phyloP scores from a whole-genome alignment of 352 stramenopile species.

The Phytopythium cucurbitacearum region DNA sequence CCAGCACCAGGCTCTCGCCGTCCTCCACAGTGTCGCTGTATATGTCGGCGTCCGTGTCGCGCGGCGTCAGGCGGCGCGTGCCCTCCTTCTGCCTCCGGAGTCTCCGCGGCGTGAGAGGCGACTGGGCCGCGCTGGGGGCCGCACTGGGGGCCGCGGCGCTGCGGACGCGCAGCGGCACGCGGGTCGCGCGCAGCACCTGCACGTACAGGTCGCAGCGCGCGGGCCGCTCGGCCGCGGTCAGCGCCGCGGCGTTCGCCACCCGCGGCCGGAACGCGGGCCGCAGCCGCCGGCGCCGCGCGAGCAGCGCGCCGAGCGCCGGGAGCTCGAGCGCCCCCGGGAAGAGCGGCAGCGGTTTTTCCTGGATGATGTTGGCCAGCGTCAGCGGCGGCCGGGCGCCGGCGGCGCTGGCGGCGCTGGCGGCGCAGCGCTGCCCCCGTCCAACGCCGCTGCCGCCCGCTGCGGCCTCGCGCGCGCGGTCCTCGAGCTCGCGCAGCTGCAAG shows the following conservation, averaged over 20 bases:
- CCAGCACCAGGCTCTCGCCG: slow-evolving; percentile 55
- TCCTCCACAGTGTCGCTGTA: background rate
- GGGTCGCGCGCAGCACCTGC: slow-evolving; percentile 75
- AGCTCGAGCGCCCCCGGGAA: slow-evolving; percentile 68
- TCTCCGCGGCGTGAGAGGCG: slow-evolving; percentile 2
- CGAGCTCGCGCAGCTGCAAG: slow-evolving; percentile 61
- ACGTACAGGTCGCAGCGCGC: slow-evolving; percentile 73
- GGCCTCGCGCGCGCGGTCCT: slow-evolving; percentile 42
- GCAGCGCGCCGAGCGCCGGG: slow-evolving; percentile 43
- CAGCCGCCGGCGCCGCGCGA: slow-evolving; percentile 47
- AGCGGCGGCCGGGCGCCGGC: background rate
- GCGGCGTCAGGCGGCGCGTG: slow-evolving; percentile 6
- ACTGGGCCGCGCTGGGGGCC: background rate
- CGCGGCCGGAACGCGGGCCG: slow-evolving; percentile 30
- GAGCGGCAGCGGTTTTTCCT: slow-evolving; percentile 79
- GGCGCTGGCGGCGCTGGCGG: background rate
- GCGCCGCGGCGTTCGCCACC: slow-evolving; percentile 4
- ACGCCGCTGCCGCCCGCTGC: slow-evolving; percentile 11
- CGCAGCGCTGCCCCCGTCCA: slow-evolving; percentile 2
- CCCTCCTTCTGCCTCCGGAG: slow-evolving; percentile 20
- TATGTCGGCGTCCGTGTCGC: background rate
- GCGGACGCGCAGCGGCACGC: slow-evolving; percentile 56
- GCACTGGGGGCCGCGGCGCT: background rate
- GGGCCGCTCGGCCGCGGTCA: slow-evolving; percentile 43
- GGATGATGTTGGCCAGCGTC: slow-evolving; percentile 67